phyloP scores from a whole-genome alignment of 768 basidiomycete species.

The Leucocoprinus sp. region DNA sequence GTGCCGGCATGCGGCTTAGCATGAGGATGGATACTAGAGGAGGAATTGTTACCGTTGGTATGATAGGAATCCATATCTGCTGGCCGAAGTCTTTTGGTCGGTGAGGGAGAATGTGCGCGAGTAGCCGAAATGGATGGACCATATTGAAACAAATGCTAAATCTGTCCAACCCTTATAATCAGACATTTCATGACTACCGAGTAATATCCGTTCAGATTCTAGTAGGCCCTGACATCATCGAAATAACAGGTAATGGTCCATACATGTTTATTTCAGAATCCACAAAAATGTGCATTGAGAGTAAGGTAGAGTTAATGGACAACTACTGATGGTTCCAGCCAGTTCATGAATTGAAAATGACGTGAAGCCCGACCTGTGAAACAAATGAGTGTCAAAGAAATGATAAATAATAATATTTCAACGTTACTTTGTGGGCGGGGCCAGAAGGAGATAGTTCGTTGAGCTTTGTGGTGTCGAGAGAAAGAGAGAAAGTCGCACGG shows the following conservation, averaged over 20 bases:
- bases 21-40: background rate
- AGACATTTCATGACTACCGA: constrained; percentile 3
- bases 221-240: background rate
- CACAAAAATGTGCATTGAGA: constrained; percentile 3
- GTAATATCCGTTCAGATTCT: background rate
- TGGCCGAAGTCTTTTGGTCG: background rate
- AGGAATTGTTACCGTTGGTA: constrained; percentile 1
- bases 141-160: background rate
- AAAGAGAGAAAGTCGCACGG: constrained; percentile 88
- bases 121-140: background rate
- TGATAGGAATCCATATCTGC: constrained; percentile 5
- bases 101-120: constrained; percentile 1
- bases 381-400: background rate
- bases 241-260: constrained; percentile 13
- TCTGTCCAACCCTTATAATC: constrained; percentile 1
- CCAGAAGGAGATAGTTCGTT: constrained; percentile 61
- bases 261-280: background rate
- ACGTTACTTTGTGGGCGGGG: constrained; percentile 74
- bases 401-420: constrained; percentile 11
- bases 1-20: background rate
- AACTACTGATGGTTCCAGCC: constrained; percentile 28
- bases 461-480: constrained; percentile 88
- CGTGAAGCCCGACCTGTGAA: constrained; percentile 57
- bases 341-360: constrained; percentile 64
- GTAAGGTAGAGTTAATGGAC: constrained; percentile 19